These are phyloP conservation scores for Dipteronia sinensis DNA, from an alignment of 345 rosid genomes.

Conservation along the genomic window DNA sequence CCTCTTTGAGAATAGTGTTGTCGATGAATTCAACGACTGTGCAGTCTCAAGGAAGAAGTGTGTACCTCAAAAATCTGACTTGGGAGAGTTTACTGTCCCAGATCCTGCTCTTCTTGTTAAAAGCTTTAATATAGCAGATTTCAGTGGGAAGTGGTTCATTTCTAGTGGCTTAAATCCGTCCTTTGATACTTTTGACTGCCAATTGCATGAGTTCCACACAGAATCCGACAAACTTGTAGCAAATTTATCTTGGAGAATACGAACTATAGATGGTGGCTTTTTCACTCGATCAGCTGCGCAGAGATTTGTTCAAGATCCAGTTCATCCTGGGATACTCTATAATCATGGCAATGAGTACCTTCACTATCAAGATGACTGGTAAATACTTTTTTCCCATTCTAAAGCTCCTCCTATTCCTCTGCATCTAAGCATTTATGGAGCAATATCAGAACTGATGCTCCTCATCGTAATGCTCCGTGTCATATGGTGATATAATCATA, in stretches of 20 bases:
- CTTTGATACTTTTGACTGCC: conserved; percentile 84
- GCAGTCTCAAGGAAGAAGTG: conserved; percentile 93
- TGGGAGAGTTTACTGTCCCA: conserved; percentile 86
- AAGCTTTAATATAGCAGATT: conserved; percentile 73
- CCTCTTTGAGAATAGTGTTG: conserved; percentile 77
- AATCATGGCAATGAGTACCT: conserved; percentile 94
- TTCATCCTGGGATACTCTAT: conserved; percentile 70
- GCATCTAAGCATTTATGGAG: neutral
- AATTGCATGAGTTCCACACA: conserved; percentile 78
- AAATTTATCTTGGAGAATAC: conserved; percentile 81
- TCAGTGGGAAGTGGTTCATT: conserved; percentile 86
- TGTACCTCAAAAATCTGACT: conserved; percentile 83
- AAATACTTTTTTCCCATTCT: conserved; percentile 17
- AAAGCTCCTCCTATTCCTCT: neutral
- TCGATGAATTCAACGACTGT: conserved; percentile 91
- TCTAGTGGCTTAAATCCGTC: conserved; percentile 91
- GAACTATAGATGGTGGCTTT: conserved; percentile 73
- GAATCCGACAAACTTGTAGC: conserved; percentile 78
- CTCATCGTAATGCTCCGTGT: neutral
- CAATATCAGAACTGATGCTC: conserved; percentile 3
- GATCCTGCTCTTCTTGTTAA: conserved; percentile 73
- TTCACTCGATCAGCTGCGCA: conserved; percentile 71
- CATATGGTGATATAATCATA: neutral
- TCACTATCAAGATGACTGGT: conserved; percentile 98
- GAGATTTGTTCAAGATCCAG: conserved; percentile 77